Evolutionary conservation across 306 rosid species (phyloP).

Genomic region (Geum urbanum): DNA sequence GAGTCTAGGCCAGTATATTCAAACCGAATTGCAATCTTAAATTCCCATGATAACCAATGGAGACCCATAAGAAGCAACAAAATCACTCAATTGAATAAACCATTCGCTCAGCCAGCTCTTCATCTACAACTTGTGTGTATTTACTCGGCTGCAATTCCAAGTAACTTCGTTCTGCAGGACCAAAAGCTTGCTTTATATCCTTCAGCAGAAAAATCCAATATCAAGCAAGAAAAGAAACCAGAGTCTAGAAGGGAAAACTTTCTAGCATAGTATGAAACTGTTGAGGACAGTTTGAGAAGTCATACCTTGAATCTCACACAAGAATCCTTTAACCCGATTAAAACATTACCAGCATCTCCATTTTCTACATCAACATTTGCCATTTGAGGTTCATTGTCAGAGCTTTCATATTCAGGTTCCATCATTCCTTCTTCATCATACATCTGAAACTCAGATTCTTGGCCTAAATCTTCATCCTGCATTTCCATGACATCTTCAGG

Average conservation of each 20-base stretch:
- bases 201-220: conserved; percentile 22
- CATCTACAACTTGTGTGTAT: conserved; percentile 65
- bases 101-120: conserved; percentile 61
- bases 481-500: conserved; percentile 41
- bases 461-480: conserved; percentile 37
- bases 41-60: not conserved
- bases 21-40: not conserved
- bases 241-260: not conserved
- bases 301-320: conserved; percentile 70
- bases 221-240: conserved; percentile 13
- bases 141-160: conserved; percentile 62
- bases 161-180: conserved; percentile 33
- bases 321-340: conserved; percentile 51
- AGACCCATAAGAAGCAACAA: not conserved
- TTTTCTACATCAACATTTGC: conserved; percentile 34
- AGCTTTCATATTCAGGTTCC: conserved; percentile 48
- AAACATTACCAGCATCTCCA: conserved; percentile 44
- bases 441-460: conserved; percentile 48
- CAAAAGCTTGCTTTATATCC: conserved; percentile 54
- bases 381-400: conserved; percentile 48
- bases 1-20: not conserved
- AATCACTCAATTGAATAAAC: conserved; percentile 46
- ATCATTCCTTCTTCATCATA: conserved; percentile 55
- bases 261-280: not conserved
- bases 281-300: not conserved